A percentile compares a stretch with the other conserved stretches of the same genome.
Conservation (phyloP, 179 eudicot genomes). For the Vitellaria paradoxa region DNA sequence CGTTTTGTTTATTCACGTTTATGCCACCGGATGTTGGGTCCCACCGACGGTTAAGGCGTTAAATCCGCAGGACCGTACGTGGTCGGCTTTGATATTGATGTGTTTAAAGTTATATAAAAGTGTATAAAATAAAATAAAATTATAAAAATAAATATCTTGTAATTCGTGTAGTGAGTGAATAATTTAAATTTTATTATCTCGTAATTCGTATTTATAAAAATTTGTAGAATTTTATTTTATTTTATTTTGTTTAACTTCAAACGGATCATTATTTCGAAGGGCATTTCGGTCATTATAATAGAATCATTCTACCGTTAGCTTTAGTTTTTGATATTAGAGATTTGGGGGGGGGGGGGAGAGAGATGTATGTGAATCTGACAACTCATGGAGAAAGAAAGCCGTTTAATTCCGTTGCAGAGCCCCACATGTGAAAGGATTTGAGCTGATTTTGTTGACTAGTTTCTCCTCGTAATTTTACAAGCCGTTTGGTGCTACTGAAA, state of each 20-base stretch:
- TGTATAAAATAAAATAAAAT: too few species aligned
- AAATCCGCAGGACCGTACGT: constrained; percentile 40
- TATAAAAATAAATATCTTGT: too few species aligned
- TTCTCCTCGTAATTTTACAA: background rate
- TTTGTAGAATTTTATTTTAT: too few species aligned
- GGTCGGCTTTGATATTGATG: background rate
- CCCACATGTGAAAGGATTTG: background rate
- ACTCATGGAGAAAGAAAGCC: too few species aligned
- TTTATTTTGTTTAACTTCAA: too few species aligned
- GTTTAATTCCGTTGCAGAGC: background rate
- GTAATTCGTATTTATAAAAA: too few species aligned
- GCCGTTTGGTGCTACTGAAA: too few species aligned
- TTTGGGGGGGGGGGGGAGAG: constrained; percentile 1
- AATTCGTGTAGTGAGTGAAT: too few species aligned
- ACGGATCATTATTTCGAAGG: constrained; percentile 16
- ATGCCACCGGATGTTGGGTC: constrained; percentile 36
- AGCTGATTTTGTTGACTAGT: constrained; percentile 8
- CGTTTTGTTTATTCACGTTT: constrained; percentile 21
- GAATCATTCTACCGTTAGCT: constrained; percentile 21
- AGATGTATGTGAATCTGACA: background rate
- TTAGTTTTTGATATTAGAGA: background rate
- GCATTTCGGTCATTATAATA: constrained; percentile 18
- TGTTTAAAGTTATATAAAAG: too few species aligned
- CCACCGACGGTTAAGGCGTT: constrained; percentile 62
- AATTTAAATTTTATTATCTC: too few species aligned